Percentiles rank a stretch among this genome's conserved stretches.
Conservation (phyloP, 2,329 filamentous ascomycete genomes). For the Thielaviopsis cerberus region DNA sequence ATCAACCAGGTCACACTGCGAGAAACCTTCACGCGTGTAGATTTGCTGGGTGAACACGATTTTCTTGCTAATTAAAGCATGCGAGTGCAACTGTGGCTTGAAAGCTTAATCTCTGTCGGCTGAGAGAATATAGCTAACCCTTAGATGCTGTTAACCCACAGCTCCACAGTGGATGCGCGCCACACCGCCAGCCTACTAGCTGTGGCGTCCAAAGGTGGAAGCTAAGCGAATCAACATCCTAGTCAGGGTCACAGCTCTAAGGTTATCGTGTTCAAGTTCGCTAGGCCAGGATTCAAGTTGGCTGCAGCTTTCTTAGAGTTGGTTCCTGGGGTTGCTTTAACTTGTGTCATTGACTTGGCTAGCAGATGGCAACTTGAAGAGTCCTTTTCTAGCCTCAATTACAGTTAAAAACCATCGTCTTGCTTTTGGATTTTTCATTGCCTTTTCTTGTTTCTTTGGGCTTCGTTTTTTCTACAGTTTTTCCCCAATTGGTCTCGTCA, state of each 20-base stretch:
- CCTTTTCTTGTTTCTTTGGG: background rate
- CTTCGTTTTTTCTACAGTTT: background rate
- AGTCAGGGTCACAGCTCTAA: background rate
- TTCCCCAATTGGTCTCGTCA: background rate
- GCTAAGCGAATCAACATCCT: background rate
- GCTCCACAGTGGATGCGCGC: background rate
- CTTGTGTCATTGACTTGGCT: background rate
- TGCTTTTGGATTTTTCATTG: background rate
- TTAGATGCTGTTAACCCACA: background rate
- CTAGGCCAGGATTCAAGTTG: background rate
- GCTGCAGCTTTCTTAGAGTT: background rate
- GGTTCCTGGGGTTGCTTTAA: background rate
- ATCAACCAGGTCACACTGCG: background rate
- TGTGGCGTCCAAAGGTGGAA: background rate
- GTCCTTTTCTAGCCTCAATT: too few relatives aligned
- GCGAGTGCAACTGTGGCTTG: slow-evolving; percentile 3
- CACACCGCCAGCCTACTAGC: background rate
- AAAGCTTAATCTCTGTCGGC: background rate
- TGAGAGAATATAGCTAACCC: background rate
- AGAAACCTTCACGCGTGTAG: background rate
- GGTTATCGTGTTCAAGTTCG: background rate
- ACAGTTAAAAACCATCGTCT: too few relatives aligned
- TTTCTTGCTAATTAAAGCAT: background rate
- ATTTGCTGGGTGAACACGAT: background rate
- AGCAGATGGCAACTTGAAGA: background rate